Conservation (phyloP, 768 basidiomycete species). For the Russula earlei region DNA sequence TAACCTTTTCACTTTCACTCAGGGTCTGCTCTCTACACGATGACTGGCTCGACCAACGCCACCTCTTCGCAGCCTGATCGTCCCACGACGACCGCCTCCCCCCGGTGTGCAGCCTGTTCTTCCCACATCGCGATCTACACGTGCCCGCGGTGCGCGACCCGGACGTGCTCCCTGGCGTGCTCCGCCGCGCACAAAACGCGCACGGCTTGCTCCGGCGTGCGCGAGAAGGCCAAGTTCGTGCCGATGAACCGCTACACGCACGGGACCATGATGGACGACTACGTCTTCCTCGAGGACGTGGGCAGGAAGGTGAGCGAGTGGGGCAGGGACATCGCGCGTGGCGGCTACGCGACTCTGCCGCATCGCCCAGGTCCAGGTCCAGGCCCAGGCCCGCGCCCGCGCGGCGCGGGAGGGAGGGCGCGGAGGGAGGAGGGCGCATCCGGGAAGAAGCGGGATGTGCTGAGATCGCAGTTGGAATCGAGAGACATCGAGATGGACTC, state of each 20-base stretch:
- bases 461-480: slow-evolving; percentile 59
- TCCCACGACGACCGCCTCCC: slow-evolving; percentile 14
- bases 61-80: slow-evolving; percentile 1
- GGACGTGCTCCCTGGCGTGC: slow-evolving; percentile 66
- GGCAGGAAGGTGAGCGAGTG: slow-evolving; percentile 65
- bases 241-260: slow-evolving; percentile 79
- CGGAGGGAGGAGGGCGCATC: slow-evolving; percentile 24
- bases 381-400: slow-evolving; percentile 5
- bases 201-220: slow-evolving; percentile 57
- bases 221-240: slow-evolving; percentile 64
- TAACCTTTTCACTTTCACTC: too few species aligned
- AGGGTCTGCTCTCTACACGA: background rate
- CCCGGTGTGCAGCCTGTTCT: slow-evolving; percentile 12
- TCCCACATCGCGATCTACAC: slow-evolving; percentile 48
- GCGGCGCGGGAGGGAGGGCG: slow-evolving; percentile 27
- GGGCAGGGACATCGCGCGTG: slow-evolving; percentile 59
- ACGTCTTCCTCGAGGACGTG: slow-evolving; percentile 75
- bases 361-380: too few species aligned
- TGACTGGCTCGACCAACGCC: background rate
- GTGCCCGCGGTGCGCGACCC: slow-evolving; percentile 65
- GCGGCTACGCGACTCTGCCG: slow-evolving; percentile 45
- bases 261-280: slow-evolving; percentile 87
- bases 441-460: slow-evolving; percentile 52
- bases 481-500: slow-evolving; percentile 67
- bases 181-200: slow-evolving; percentile 56